Percentiles rank a stretch among this genome's conserved stretches.
phyloP scores from a whole-genome alignment of 495 filamentous ascomycete species.

The Aspergillus cavernicola region DNA sequence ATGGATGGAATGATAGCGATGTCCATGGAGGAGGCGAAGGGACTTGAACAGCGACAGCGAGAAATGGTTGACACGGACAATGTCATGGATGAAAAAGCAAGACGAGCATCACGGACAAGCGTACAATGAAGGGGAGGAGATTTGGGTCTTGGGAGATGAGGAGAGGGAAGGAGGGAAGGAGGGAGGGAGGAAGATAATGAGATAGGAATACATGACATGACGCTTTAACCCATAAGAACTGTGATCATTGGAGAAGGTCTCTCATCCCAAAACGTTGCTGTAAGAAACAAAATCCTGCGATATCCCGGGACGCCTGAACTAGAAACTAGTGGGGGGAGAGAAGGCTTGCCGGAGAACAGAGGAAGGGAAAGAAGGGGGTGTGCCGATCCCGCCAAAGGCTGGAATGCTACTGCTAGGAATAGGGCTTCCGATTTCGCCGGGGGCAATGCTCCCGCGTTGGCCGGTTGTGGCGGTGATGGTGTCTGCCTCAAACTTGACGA shows the following conservation, averaged over 20 bases:
- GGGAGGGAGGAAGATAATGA: background rate
- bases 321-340: constrained; percentile 39
- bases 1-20: constrained; percentile 11
- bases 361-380: constrained; percentile 21
- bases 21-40: background rate
- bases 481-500: constrained; percentile 62
- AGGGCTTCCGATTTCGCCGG: constrained; percentile 52
- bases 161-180: background rate
- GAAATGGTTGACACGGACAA: background rate
- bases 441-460: constrained; percentile 41
- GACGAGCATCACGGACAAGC: background rate
- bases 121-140: background rate
- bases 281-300: constrained; percentile 4
- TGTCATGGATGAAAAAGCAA: background rate
- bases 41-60: background rate
- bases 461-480: constrained; percentile 38
- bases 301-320: constrained; percentile 27
- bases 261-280: constrained; percentile 12
- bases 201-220: constrained; percentile 1
- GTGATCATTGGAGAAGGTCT: background rate
- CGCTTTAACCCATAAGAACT: constrained; percentile 10
- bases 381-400: constrained; percentile 39
- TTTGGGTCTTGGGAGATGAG: background rate
- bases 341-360: constrained; percentile 40
- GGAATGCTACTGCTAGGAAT: constrained; percentile 41